These are phyloP conservation scores for Aspergillus campestris DNA, from an alignment of 495 filamentous ascomycete genomes.

Conservation along the genomic window DNA sequence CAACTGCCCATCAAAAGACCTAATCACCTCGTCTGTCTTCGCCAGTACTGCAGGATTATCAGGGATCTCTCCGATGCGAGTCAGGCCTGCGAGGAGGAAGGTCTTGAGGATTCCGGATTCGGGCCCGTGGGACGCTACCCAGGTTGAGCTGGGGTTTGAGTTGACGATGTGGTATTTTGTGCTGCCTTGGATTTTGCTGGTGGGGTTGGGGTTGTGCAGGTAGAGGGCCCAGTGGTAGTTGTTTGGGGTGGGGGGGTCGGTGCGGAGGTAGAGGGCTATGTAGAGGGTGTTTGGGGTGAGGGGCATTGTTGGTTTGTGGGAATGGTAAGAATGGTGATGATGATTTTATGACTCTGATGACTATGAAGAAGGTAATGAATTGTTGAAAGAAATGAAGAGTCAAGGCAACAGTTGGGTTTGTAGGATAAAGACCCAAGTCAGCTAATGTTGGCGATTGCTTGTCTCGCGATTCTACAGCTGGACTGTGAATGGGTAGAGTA, in stretches of 20 bases:
- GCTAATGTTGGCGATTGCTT: too few species aligned
- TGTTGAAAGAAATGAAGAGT: too few species aligned
- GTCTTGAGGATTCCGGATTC: conserved; percentile 5
- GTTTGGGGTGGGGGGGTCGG: conserved; percentile 11
- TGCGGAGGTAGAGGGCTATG: conserved; percentile 7
- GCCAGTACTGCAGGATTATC: not conserved
- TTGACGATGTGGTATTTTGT: conserved; percentile 15
- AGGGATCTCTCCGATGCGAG: conserved; percentile 8
- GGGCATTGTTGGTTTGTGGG: not conserved
- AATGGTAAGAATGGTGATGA: not conserved
- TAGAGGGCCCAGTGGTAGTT: conserved; percentile 18
- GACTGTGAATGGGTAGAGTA: too few species aligned
- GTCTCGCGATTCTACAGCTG: too few species aligned
- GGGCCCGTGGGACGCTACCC: conserved; percentile 8
- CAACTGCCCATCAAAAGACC: conserved; percentile 1
- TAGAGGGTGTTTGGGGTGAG: conserved; percentile 8
- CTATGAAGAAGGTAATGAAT: too few species aligned
- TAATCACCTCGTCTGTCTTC: not conserved
- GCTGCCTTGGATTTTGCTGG: not conserved
- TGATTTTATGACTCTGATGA: not conserved
- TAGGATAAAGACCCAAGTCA: too few species aligned
- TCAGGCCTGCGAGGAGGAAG: conserved; percentile 13
- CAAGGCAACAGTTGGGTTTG: too few species aligned
- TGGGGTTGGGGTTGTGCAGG: conserved; percentile 3
- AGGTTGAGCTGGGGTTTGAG: not conserved